phyloP scores from a whole-genome alignment of 1,139 yeast genomes.

The Geotrichum candidum region DNA sequence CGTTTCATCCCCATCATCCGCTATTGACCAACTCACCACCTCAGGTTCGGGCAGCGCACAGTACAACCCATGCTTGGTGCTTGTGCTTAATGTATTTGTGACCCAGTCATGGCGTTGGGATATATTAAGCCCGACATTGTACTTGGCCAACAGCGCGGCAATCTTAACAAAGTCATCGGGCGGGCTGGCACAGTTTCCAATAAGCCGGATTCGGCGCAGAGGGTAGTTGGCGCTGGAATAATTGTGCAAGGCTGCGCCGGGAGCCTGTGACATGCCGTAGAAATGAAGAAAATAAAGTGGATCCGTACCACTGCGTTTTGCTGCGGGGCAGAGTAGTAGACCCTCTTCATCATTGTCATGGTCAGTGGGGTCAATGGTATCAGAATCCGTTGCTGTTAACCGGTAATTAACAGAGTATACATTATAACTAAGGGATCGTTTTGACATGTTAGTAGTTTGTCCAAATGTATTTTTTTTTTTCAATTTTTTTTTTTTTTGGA shows the following conservation, averaged over 20 bases:
- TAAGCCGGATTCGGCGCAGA: not conserved
- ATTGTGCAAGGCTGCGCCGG: not conserved
- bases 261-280: not conserved
- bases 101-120: not conserved
- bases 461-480: not conserved
- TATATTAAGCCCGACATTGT: not conserved
- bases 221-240: not conserved
- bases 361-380: not conserved
- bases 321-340: not conserved
- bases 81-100: not conserved
- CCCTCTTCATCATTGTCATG: not conserved
- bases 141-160: not conserved
- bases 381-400: not conserved
- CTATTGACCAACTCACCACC: not conserved
- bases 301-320: not conserved
- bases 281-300: not conserved
- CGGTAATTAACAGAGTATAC: not conserved
- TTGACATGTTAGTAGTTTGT: not conserved
- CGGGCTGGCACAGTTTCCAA: not conserved
- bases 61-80: not conserved
- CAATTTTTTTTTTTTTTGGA: not conserved
- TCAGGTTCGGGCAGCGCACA: not conserved
- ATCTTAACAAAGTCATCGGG: not conserved
- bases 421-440: not conserved
- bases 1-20: not conserved